Evolutionary conservation across 345 rosid species (phyloP), one percentile per base, ranked within the genome.

Genomic region (Cardamine chenopodiifolia): DNA sequence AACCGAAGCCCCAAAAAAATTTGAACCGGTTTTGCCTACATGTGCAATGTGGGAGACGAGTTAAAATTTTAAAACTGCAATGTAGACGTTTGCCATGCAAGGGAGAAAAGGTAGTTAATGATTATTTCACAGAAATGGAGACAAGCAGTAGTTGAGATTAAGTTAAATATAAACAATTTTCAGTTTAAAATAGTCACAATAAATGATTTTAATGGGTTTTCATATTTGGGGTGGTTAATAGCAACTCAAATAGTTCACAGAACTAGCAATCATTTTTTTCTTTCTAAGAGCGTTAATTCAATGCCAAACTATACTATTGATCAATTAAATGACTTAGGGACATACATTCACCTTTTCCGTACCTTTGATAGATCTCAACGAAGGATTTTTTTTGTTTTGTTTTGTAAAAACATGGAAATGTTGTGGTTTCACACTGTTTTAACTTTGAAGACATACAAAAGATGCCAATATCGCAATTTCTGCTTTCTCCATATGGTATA

Each of bases 401-500:
- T 26, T 25, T 25, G 26, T 25, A 2, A 26, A 26, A 26, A 26
- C 28, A 26, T 26, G 4, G 4, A 26, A 26, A 26, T 26, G 28
- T 26, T 26, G 2, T 53, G 57, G 17, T 53, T 53, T 53, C 58
- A 53, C 34, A 25, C 32, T 13, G 34, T 54, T 54, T 54, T 26
- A 26, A 12, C 28, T n/a, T n/a, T n/a, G n/a, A n/a, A n/a, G 97
- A 66, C 87, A 92, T 73, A 71, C 90, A 87, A 29, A 74, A 37
- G 79, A 87, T 80, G 98, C 97, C 0, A 68, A 80, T 0, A 32
- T 81, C 35, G 81, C 84, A 22, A 87, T 93, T 60, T 82, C 93
- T 50, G 97, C 98, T 8, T 88, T 93, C 80, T 87, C 98, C 57
- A 85, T 93, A 65, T 93, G 98, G 98, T 93, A 86, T 73, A 78